phyloP scores from a whole-genome alignment of 1,284 basidiomycete species.

The Cryptococcus deneoformans region DNA sequence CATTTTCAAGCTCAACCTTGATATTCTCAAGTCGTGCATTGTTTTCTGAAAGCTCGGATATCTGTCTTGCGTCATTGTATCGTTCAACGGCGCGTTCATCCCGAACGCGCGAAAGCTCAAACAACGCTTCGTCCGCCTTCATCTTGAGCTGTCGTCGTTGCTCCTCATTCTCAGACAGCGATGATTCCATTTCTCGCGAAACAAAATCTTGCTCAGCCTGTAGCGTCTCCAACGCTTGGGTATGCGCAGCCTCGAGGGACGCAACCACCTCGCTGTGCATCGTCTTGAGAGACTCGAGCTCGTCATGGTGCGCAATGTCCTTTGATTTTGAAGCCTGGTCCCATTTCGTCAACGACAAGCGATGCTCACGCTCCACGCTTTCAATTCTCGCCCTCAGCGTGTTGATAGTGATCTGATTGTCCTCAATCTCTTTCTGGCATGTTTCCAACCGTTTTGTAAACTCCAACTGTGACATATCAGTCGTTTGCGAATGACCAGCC shows the following conservation, averaged over 20 bases:
- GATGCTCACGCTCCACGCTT: conserved; percentile 9
- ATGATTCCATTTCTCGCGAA: conserved; percentile 37
- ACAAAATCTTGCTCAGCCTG: conserved; percentile 31
- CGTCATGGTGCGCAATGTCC: conserved; percentile 5
- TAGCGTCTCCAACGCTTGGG: conserved; percentile 15
- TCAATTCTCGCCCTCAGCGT: conserved; percentile 4
- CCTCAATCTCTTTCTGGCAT: conserved; percentile 9
- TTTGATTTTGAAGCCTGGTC: conserved; percentile 8
- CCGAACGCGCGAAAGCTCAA: conserved; percentile 40
- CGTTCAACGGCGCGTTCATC: conserved; percentile 40
- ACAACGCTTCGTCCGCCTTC: conserved; percentile 42
- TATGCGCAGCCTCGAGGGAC: conserved; percentile 20
- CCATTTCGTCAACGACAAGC: conserved; percentile 8
- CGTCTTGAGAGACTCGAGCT: conserved; percentile 22
- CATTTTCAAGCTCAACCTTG: conserved; percentile 21
- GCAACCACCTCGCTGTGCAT: conserved; percentile 20
- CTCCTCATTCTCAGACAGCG: conserved; percentile 34
- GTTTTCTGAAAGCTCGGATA: conserved; percentile 27
- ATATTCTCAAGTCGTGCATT: conserved; percentile 20
- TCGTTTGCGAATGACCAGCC: conserved; percentile 11
- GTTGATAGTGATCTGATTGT: neutral
- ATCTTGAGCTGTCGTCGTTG: conserved; percentile 45
- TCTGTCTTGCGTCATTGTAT: conserved; percentile 23
- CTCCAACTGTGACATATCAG: conserved; percentile 21
- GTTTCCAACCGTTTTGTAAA: conserved; percentile 1